Base-by-base conservation (phyloP, 192 early-diverging fungal species). In the Coemansia reversa region DNA sequence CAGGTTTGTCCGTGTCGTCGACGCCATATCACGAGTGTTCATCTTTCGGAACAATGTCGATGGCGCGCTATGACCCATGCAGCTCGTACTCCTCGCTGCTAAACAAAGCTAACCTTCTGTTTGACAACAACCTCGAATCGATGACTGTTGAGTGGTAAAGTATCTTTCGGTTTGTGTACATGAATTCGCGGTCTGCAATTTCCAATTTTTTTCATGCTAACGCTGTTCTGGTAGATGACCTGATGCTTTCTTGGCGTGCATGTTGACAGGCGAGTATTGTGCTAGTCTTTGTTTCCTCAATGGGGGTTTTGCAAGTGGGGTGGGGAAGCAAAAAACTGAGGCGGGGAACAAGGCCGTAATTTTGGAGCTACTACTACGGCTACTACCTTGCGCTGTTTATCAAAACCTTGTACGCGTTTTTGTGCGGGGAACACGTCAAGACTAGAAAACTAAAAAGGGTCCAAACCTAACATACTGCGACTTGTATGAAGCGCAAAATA, bases 51-150 rank as follows among this genome's bases (percentile, higher is more conserved):
- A 67, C 35, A 6, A 74, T 66, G 52, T 64, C 68, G 56, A 48
- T 74, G 19, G 42, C 70, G 45, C 75, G 72, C 18, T 64, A 79
- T 57, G 79, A 62, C 63, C 84, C 87, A 6, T 89, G 88, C 52
- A 81, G 62, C 63, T 85, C 87, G 11, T 89, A 89, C 55, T 79
- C 85, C 3, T 84, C 85, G 20, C 63, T 89, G 51, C 72, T 91
- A n/a, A 89, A 88, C 79, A 89, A 89, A 74, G 89, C 89, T 29
- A 87, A 84, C 55, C 66, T 91, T 53, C 84, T 88, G 68, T 86
- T 91, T 55, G 77, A 83, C 16, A 89, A 83, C 69, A 84, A 91
- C 68, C 69, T 90, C 48, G 86, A 88, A 32, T 82, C 82, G 56
- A 89, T 89, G 88, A 81, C 86, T 58, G 64, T 81, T 55, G 83